Percentiles rank a stretch among this genome's conserved stretches.
phyloP scores from a whole-genome alignment of 1,139 yeast species.

The Wickerhamiella pararugosa region DNA sequence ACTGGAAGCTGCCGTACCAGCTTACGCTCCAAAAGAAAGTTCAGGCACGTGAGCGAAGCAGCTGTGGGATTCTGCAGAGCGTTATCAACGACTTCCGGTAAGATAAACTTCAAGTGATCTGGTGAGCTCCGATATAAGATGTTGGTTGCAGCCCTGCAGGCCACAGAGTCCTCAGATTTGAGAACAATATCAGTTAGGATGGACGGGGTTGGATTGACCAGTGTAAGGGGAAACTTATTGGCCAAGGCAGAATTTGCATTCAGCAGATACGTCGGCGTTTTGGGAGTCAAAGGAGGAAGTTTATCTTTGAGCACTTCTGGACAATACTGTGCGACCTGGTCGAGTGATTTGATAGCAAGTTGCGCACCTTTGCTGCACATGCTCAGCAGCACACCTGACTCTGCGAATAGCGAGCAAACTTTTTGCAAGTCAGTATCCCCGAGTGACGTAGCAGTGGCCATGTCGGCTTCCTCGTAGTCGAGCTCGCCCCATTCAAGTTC shows the following conservation, averaged over 20 bases:
- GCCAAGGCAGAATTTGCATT: not conserved
- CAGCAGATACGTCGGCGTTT: not conserved
- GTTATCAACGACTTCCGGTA: slow-evolving; percentile 3
- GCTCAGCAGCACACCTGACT: not conserved
- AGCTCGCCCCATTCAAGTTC: too few species aligned
- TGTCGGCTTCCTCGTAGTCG: not conserved
- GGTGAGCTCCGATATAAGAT: not conserved
- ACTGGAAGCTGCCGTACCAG: too few species aligned
- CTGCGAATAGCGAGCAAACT: not conserved
- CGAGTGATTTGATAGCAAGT: not conserved
- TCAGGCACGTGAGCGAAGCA: not conserved
- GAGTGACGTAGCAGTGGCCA: slow-evolving; percentile 1
- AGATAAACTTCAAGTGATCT: not conserved
- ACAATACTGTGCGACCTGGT: not conserved
- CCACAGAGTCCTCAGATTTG: not conserved
- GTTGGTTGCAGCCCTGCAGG: slow-evolving; percentile 1
- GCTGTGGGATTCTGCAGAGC: not conserved
- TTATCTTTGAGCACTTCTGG: not conserved
- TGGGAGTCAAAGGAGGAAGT: slow-evolving; percentile 1
- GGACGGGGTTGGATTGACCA: slow-evolving; percentile 3
- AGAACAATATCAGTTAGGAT: slow-evolving; percentile 1
- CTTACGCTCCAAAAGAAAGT: too few species aligned
- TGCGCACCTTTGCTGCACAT: not conserved
- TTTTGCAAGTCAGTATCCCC: not conserved
- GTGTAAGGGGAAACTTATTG: not conserved